These are phyloP conservation scores for Silybum marianum DNA, from an alignment of 129 eudicot species.

Conservation along the genomic window DNA sequence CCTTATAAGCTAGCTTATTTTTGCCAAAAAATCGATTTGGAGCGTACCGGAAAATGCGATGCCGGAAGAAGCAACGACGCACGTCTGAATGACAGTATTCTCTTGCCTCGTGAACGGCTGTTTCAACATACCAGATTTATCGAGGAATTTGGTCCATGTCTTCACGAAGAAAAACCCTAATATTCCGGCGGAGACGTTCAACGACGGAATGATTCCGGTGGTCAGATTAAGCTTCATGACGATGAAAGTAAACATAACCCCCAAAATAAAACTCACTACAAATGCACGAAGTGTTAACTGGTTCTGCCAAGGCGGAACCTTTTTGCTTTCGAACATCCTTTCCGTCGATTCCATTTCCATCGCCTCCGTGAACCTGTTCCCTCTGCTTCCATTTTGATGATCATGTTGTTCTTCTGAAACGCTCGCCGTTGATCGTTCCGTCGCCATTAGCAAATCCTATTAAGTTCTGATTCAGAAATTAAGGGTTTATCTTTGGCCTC, in stretches of 20 bases:
- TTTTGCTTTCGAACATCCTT: conserved; percentile 41
- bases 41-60: conserved; percentile 40
- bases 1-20: no score
- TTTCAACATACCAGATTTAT: conserved; percentile 39
- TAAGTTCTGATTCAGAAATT: background rate
- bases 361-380: background rate
- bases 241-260: conserved; percentile 52
- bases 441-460: background rate
- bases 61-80: conserved; percentile 51
- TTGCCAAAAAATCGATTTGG: no score
- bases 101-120: conserved; percentile 54
- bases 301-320: conserved; percentile 55
- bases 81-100: conserved; percentile 52
- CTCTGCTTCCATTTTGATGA: background rate
- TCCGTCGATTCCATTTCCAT: conserved; percentile 41
- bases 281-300: conserved; percentile 65
- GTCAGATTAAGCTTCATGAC: conserved; percentile 74
- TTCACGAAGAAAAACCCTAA: conserved; percentile 62
- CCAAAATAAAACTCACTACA: conserved; percentile 52
- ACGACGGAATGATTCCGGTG: conserved; percentile 67
- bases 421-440: conserved; percentile 16
- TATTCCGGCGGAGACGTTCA: conserved; percentile 69
- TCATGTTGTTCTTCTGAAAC: background rate
- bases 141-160: conserved; percentile 40
- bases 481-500: background rate